Percentiles rank a stretch among this genome's conserved stretches.
Conservation (phyloP, 495 filamentous ascomycete genomes). For the Penicillium robsamsonii region DNA sequence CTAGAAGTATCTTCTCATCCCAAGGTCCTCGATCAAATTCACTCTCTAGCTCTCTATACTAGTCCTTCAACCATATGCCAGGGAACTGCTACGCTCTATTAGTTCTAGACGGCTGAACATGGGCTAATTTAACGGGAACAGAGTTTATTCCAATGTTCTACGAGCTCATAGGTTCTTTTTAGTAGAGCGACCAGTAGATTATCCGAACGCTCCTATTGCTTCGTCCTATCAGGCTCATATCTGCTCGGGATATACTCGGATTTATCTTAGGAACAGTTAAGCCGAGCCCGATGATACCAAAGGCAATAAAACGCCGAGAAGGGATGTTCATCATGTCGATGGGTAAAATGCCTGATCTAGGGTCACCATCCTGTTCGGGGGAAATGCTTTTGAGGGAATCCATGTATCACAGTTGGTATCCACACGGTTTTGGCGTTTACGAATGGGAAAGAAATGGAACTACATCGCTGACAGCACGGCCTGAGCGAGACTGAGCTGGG, state of each 20-base stretch:
- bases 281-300: background rate
- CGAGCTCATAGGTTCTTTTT: no score
- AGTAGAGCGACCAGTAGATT: no score
- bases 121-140: no score
- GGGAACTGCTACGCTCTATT: no score
- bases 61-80: no score
- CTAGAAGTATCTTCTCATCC: no score
- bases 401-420: background rate
- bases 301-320: background rate
- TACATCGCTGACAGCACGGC: background rate
- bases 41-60: no score
- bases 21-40: no score
- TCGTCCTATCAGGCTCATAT: background rate
- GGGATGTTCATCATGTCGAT: background rate
- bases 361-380: background rate
- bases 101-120: no score
- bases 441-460: background rate
- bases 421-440: background rate
- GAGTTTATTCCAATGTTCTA: no score
- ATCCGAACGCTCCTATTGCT: no score
- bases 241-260: background rate
- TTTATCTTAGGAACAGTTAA: background rate
- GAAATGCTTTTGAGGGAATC: background rate
- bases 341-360: background rate
- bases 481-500: background rate